These are phyloP conservation scores for Syncephalastrum sp. DNA, from an alignment of 371 early-diverging fungal species.

Conservation along the genomic window DNA sequence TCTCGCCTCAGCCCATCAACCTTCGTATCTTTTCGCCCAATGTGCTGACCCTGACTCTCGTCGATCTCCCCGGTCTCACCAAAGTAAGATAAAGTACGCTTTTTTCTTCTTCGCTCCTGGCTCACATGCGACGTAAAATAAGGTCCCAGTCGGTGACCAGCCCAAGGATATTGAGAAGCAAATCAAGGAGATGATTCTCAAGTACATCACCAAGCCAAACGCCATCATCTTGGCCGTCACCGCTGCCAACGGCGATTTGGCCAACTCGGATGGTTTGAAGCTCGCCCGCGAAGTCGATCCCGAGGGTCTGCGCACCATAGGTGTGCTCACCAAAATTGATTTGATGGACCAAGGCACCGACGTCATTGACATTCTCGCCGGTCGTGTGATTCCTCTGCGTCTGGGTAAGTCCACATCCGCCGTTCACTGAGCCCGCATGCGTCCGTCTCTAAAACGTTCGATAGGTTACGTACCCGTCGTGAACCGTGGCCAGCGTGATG, in stretches of 20 bases:
- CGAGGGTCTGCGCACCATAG: conserved; percentile 97
- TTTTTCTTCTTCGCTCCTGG: not conserved
- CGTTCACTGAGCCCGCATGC: not conserved
- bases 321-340: conserved; percentile 99
- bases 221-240: conserved; percentile 98
- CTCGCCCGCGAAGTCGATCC: conserved; percentile 98
- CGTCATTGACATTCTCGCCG: conserved; percentile 98
- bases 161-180: conserved; percentile 98
- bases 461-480: conserved; percentile 92
- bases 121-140: not conserved
- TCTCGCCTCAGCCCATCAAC: conserved; percentile 95
- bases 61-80: conserved; percentile 98
- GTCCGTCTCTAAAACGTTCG: not conserved
- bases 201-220: conserved; percentile 94
- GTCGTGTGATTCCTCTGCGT: conserved; percentile 94
- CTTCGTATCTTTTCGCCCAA: conserved; percentile 94
- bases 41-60: conserved; percentile 95
- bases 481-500: conserved; percentile 97
- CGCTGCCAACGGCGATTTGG: conserved; percentile 98
- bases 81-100: conserved; percentile 51
- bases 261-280: conserved; percentile 98
- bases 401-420: conserved; percentile 58
- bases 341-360: conserved; percentile 99
- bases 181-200: conserved; percentile 95
- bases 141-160: conserved; percentile 97